Evolutionary conservation across 2,329 filamentous ascomycete genomes (phyloP).

Genomic region (Trichoderma hamatum): DNA sequence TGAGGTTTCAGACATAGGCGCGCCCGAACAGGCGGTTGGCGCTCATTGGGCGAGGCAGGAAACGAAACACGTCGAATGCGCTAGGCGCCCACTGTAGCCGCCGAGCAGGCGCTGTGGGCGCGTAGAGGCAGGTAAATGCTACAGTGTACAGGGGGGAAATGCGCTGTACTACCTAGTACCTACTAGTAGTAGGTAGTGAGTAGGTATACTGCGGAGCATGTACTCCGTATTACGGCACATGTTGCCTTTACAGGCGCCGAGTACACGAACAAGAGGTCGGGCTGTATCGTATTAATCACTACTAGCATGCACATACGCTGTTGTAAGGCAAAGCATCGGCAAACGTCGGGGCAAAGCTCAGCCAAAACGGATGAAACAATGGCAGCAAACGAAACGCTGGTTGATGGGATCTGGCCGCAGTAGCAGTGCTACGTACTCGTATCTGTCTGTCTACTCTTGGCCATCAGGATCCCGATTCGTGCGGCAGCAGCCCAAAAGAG

Average conservation of each 20-base stretch:
- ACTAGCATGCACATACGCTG: background rate
- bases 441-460: background rate
- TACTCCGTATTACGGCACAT: background rate
- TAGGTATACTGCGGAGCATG: background rate
- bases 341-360: background rate
- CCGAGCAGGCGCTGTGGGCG: slow-evolving; percentile 1
- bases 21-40: slow-evolving; percentile 28
- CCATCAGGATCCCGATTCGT: background rate
- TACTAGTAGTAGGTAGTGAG: background rate
- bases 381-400: background rate
- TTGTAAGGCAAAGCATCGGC: background rate
- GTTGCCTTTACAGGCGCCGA: background rate
- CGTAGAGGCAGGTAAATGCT: slow-evolving; percentile 1
- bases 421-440: background rate
- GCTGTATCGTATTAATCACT: background rate
- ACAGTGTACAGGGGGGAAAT: background rate
- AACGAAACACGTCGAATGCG: background rate
- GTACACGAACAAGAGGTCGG: background rate
- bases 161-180: too few relatives aligned
- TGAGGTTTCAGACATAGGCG: slow-evolving; percentile 35
- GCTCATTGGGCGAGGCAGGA: slow-evolving; percentile 31
- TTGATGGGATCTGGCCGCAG: background rate
- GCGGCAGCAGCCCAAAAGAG: background rate
- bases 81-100: slow-evolving; percentile 10
- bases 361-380: background rate